phyloP scores from a whole-genome alignment of 305 asterid species.

The Solanum aculeatissimum region DNA sequence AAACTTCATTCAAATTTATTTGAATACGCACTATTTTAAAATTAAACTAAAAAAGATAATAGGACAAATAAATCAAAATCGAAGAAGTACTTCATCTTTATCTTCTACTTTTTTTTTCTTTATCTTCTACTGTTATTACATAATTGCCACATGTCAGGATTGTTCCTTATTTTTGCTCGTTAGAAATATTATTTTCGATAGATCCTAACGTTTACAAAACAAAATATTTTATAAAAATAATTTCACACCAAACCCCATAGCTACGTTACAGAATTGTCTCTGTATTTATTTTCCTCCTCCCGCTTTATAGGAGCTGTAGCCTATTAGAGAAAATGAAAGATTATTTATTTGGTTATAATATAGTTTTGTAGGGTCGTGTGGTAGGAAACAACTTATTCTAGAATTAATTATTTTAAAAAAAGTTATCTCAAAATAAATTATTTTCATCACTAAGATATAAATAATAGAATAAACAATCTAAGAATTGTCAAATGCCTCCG shows the following conservation, averaged over 20 bases:
- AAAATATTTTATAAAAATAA: neutral
- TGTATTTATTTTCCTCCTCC: neutral
- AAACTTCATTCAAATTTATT: neutral
- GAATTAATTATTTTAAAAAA: too few species aligned
- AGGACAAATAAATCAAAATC: too few species aligned
- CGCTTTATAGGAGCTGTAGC: neutral
- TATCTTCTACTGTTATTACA: neutral
- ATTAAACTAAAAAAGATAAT: too few species aligned
- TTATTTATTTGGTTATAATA: neutral
- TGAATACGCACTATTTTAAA: neutral
- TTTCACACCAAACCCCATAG: neutral
- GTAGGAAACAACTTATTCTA: too few species aligned
- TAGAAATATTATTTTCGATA: neutral
- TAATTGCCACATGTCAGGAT: neutral
- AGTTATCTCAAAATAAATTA: too few species aligned
- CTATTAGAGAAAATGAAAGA: neutral
- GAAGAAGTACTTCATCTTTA: neutral
- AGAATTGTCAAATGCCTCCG: too few species aligned
- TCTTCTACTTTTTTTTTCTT: too few species aligned
- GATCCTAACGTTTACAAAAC: neutral
- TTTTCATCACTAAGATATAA: too few species aligned
- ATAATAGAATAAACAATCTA: too few species aligned
- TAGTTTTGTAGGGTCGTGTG: neutral
- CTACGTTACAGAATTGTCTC: too few species aligned
- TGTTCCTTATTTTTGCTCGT: too few species aligned